Evolutionary conservation across 2,329 filamentous ascomycete genomes (phyloP), one percentile per base, ranked within the genome.

Genomic region (Cytospora leucostoma): DNA sequence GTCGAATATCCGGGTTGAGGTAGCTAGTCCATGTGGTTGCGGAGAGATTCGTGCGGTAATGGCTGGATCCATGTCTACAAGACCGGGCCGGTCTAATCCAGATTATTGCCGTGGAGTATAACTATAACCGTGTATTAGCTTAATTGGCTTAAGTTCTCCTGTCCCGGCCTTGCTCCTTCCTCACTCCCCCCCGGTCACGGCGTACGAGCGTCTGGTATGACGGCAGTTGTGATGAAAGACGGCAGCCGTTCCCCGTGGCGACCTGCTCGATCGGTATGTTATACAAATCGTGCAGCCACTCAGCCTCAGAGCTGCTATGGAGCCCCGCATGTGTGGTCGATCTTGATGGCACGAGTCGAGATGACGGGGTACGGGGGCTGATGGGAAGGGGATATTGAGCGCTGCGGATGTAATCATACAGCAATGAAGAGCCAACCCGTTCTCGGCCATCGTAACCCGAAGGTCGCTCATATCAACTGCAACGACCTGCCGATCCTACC

Each of bases 181-280:
- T 33, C 35, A n/a, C n/a, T n/a, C 38, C 54, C 38, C 54, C 27
- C 54, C 35, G 35, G 50, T 49, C 51, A 38, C 34, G 59, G 51
- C 35, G 32, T 49, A 49, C 38, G 37, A 32, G n/a, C 32, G 15
- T 11, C 34, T 7, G 51, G 51, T 55, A 40, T n/a, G 27, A 61
- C 59, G 51, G 38, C 32, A 35, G 37, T 33, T 55, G 21, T 61
- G 58, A 55, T 52, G 51, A 38, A 38, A 37, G 37, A 49, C 50
- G 32, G 58, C 33, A 34, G 58, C 33, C 49, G 58, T 54, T n/a
- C n/a, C 50, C 50, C 27, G 32, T 33, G 58, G 58, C 58, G 37
- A 51, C 58, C 51, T 55, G 58, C 51, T 61, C 58, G 47, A 61
- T 61, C 38, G 51, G 51, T 40, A 3, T 32, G n/a, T 33, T 17